These are phyloP conservation scores for Sporisorium iseilematis-ciliati DNA, from an alignment of 1,284 basidiomycete species.

Conservation along the genomic window DNA sequence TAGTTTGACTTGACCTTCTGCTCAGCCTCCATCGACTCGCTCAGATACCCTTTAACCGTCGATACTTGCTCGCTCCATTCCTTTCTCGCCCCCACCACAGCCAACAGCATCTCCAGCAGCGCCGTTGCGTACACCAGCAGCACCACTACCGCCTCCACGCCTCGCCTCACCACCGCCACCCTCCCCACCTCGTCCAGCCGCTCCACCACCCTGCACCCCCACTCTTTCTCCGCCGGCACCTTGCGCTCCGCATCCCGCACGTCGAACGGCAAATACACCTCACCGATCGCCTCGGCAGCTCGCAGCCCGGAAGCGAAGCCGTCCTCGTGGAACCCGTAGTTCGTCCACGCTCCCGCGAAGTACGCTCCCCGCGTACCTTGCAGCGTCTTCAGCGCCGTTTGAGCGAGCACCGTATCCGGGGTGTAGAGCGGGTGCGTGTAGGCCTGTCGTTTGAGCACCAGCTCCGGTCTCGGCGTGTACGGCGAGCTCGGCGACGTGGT, in stretches of 20 bases:
- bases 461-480: slow-evolving; percentile 35
- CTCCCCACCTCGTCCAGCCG: slow-evolving; percentile 8
- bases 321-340: slow-evolving; percentile 83
- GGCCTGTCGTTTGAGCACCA: slow-evolving; percentile 74
- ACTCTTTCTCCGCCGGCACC: slow-evolving; percentile 11
- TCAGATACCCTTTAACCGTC: slow-evolving; percentile 14
- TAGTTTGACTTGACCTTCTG: slow-evolving; percentile 8
- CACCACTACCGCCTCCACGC: slow-evolving; percentile 3
- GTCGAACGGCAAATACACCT: slow-evolving; percentile 70
- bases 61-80: slow-evolving; percentile 5
- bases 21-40: slow-evolving; percentile 4
- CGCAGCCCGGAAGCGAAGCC: slow-evolving; percentile 76
- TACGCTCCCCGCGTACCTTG: slow-evolving; percentile 77
- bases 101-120: slow-evolving; percentile 16
- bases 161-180: neutral
- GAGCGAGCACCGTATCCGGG: slow-evolving; percentile 73
- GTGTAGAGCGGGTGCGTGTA: slow-evolving; percentile 79
- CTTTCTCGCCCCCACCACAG: neutral
- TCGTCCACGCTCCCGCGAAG: slow-evolving; percentile 83
- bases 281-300: slow-evolving; percentile 64
- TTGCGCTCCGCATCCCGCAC: slow-evolving; percentile 63
- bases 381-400: slow-evolving; percentile 74
- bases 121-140: slow-evolving; percentile 17
- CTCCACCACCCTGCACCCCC: slow-evolving; percentile 18
- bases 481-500: slow-evolving; percentile 66